Conservation (phyloP, 2,329 filamentous ascomycete genomes). For the Penicillium paneum region DNA sequence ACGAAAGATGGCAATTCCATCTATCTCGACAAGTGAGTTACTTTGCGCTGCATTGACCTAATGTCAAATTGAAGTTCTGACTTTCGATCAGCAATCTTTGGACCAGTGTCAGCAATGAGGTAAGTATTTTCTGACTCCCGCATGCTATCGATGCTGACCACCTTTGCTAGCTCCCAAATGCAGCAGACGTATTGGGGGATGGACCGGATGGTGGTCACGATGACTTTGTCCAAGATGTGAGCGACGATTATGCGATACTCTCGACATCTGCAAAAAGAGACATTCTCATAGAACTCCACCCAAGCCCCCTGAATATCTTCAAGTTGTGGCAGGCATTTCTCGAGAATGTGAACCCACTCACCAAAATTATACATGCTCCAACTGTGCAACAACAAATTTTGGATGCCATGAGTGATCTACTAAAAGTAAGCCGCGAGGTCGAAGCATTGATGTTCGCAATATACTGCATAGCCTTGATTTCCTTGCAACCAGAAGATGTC, state of each 20-base stretch:
- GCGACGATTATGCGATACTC: slow-evolving; percentile 14
- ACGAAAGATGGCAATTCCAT: slow-evolving; percentile 24
- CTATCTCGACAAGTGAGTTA: slow-evolving; percentile 25
- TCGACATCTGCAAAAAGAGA: neutral
- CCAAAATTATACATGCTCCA: slow-evolving; percentile 74
- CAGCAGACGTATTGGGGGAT: slow-evolving; percentile 17
- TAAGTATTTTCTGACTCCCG: neutral
- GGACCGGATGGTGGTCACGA: slow-evolving; percentile 10
- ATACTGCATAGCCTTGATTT: slow-evolving; percentile 51
- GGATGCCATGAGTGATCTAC: slow-evolving; percentile 21
- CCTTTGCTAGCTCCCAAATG: slow-evolving; percentile 18
- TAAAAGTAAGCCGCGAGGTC: slow-evolving; percentile 30
- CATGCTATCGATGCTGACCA: neutral
- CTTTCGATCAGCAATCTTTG: slow-evolving; percentile 14
- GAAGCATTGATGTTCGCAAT: slow-evolving; percentile 67
- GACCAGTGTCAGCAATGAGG: slow-evolving; percentile 24
- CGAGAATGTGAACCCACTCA: slow-evolving; percentile 56
- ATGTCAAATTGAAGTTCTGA: neutral
- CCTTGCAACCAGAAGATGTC: slow-evolving; percentile 32
- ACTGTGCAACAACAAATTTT: slow-evolving; percentile 26
- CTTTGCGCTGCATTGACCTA: neutral
- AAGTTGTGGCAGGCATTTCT: slow-evolving; percentile 28
- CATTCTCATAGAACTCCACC: slow-evolving; percentile 15
- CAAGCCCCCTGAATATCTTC: slow-evolving; percentile 22
- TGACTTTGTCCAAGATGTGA: slow-evolving; percentile 8